Base-by-base conservation (phyloP, 139 green algal species). In the Diplosphaera chodatii region DNA sequence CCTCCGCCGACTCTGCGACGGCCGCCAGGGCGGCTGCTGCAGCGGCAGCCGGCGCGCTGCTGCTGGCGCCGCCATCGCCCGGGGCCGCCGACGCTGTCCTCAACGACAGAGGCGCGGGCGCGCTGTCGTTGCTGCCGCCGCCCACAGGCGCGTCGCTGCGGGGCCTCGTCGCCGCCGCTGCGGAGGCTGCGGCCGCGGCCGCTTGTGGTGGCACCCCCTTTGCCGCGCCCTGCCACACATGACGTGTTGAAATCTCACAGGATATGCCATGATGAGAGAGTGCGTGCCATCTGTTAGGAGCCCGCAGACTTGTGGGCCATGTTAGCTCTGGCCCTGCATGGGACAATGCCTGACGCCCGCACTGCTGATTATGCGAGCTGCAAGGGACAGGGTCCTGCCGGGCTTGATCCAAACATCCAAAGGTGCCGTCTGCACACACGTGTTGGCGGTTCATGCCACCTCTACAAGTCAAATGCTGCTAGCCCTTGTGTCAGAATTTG, bases 151-250 rank as follows among this genome's bases (percentile, higher is more conserved):
- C 48, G 55, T 55, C 48, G 55, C 28, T 32, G 25, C 33, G 33
- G 69, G 64, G 20, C 29, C 33, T 16, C 31, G 63, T 63, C 29
- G 55, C 27, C 25, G 70, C 70, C 29, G 32, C 69, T 21, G 40
- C 31, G 28, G 66, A 48, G 33, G 70, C 70, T 18, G 34, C 66
- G 33, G 66, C 41, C 64, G 40, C 73, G 15, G 32, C 33, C 28
- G 32, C n/a, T 13, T 62, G 32, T 27, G 33, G 55, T 1, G 70
- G 32, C 23, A 62, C 63, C 28, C 31, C 37, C 40, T 23, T 37
- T 32, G 69, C 69, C 32, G 55, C 27, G 25, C 13, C 48, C 48
- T 59, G 48, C 16, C 18, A 25, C 22, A 10, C 8, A 59, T 23
- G 48, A 18, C n/a, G n/a, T 21, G 8, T 59, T 3, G 48, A 59